These are phyloP conservation scores for Pleodorina starrii DNA, from an alignment of 139 green algal genomes.

Conservation along the genomic window DNA sequence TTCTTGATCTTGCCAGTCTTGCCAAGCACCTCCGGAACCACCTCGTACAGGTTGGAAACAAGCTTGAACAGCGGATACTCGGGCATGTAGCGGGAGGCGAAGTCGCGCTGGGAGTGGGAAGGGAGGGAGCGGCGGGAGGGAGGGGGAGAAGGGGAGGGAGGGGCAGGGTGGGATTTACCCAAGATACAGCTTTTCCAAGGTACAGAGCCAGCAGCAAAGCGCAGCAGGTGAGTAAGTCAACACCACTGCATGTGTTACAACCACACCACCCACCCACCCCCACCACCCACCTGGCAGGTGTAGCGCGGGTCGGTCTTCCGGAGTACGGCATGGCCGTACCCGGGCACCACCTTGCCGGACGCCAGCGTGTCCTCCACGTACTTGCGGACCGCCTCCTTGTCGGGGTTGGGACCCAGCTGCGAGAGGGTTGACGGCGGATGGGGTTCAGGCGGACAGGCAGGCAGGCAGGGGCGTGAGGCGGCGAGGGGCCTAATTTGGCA, in stretches of 20 bases:
- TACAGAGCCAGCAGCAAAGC: not conserved
- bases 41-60: constrained; percentile 89
- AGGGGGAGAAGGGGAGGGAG: not conserved
- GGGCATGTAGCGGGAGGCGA: constrained; percentile 95
- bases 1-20: constrained; percentile 97
- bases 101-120: constrained; percentile 81
- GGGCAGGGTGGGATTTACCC: not conserved
- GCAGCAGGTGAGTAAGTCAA: too few species aligned
- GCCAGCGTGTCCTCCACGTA: constrained; percentile 95
- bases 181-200: too few species aligned
- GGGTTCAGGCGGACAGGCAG: too few species aligned
- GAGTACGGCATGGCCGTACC: constrained; percentile 98
- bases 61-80: constrained; percentile 96
- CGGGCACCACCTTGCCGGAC: constrained; percentile 95
- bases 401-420: constrained; percentile 84
- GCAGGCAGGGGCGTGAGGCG: too few species aligned
- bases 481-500: too few species aligned
- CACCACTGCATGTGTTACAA: too few species aligned
- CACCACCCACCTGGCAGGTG: constrained; percentile 81
- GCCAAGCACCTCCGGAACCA: constrained; percentile 94
- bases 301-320: constrained; percentile 98
- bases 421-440: not conserved
- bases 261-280: too few species aligned
- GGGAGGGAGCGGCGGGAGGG: constrained; percentile 4
- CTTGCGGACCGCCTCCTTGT: constrained; percentile 88